Percentiles rank a stretch among this genome's conserved stretches.
Conservation (phyloP, 495 filamentous ascomycete species). For the Aspergillus olivimuriae region DNA sequence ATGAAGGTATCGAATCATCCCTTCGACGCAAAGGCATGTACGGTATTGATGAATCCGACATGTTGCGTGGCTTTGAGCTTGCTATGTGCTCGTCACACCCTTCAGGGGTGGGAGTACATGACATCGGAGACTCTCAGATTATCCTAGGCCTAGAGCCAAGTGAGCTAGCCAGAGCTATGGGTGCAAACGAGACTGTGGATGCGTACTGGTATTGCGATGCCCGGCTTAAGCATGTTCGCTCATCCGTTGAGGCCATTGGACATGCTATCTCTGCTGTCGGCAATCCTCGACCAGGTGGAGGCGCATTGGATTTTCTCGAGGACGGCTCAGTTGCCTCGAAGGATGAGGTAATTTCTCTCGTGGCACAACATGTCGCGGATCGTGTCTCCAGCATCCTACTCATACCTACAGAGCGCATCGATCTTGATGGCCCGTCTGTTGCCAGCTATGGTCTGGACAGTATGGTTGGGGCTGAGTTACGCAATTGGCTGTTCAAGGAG, state of each 20-base stretch:
- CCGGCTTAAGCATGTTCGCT: neutral
- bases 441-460: conserved; percentile 38
- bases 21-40: conserved; percentile 29
- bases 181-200: conserved; percentile 20
- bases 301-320: neutral
- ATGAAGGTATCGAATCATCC: conserved; percentile 22
- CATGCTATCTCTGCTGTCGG: neutral
- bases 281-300: neutral
- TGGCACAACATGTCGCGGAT: conserved; percentile 11
- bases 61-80: conserved; percentile 26
- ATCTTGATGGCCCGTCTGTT: conserved; percentile 13
- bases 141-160: conserved; percentile 30
- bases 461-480: conserved; percentile 42
- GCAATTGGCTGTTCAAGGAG: conserved; percentile 43
- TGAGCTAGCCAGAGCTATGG: conserved; percentile 9
- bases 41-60: conserved; percentile 30
- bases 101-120: conserved; percentile 41
- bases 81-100: conserved; percentile 43
- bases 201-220: neutral
- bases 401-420: conserved; percentile 13
- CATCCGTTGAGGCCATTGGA: neutral
- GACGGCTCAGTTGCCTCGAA: neutral
- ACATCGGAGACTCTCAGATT: conserved; percentile 9
- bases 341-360: neutral
- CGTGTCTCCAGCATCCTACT: conserved; percentile 28